A percentile compares a stretch with the other conserved stretches of the same genome.
Evolutionary conservation across 139 green algal genomes (phyloP).

Genomic region (Asterochloris sp.): DNA sequence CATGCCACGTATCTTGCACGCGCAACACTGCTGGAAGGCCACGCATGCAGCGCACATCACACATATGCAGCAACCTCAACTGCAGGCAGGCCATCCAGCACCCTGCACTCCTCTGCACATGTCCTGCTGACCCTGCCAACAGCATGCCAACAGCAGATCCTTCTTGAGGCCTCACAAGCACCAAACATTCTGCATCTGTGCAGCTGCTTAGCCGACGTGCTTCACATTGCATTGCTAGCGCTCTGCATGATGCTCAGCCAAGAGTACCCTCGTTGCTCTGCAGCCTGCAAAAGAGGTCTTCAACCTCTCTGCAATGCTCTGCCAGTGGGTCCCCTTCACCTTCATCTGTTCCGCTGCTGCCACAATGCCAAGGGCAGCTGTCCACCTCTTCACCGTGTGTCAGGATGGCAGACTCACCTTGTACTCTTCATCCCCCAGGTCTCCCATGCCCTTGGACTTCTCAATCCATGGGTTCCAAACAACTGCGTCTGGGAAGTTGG

Average conservation of each 20-base stretch:
- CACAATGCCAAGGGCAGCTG: background rate
- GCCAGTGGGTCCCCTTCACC: background rate
- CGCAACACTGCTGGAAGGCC: background rate
- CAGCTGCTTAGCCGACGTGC: background rate
- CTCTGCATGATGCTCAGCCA: background rate
- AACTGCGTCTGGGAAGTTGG: constrained; percentile 66
- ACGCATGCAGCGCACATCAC: background rate
- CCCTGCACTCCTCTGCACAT: background rate
- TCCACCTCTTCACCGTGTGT: background rate
- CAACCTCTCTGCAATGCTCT: background rate
- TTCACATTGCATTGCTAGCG: background rate
- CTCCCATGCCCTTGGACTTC: constrained; percentile 57
- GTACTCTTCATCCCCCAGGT: constrained; percentile 80
- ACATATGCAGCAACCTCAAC: background rate
- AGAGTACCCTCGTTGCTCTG: background rate
- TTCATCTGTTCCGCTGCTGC: background rate
- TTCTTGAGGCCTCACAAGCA: background rate
- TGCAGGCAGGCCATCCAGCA: background rate
- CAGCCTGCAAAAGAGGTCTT: background rate
- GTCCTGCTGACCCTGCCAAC: background rate
- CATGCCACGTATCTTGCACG: background rate
- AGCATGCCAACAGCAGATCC: background rate
- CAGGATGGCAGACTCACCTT: constrained; percentile 3
- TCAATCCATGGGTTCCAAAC: constrained; percentile 81
- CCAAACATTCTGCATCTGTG: background rate